A percentile compares a stretch with the other conserved stretches of the same genome.
These are phyloP conservation scores for Penicillium herquei DNA, from an alignment of 495 filamentous ascomycete species.

Conservation along the genomic window DNA sequence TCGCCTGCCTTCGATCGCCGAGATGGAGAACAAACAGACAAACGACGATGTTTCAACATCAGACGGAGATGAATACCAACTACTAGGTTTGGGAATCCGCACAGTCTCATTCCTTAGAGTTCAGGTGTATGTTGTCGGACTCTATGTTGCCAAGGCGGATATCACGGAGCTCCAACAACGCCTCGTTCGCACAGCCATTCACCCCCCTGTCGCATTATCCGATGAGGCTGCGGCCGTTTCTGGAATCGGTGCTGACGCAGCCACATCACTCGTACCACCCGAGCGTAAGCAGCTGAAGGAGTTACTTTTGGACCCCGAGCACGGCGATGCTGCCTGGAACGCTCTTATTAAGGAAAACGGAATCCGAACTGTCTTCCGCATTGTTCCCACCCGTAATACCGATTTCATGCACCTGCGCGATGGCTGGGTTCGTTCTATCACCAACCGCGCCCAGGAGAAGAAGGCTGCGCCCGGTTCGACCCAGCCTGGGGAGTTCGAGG, in stretches of 20 bases:
- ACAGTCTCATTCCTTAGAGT: slow-evolving; percentile 89
- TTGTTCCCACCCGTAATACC: slow-evolving; percentile 83
- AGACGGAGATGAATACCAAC: slow-evolving; percentile 68
- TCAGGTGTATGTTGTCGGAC: slow-evolving; percentile 89
- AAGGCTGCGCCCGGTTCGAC: slow-evolving; percentile 17
- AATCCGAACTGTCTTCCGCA: slow-evolving; percentile 68
- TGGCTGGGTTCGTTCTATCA: slow-evolving; percentile 83
- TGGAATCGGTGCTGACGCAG: slow-evolving; percentile 58
- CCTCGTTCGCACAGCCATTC: slow-evolving; percentile 47
- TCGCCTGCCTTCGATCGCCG: slow-evolving; percentile 49
- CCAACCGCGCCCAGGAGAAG: slow-evolving; percentile 57
- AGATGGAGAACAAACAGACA: slow-evolving; percentile 36
- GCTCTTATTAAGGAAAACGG: slow-evolving; percentile 61
- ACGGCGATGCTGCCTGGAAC: slow-evolving; percentile 70
- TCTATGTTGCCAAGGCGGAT: slow-evolving; percentile 81
- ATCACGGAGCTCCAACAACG: slow-evolving; percentile 58
- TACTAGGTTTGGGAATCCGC: slow-evolving; percentile 82
- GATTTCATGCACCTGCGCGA: slow-evolving; percentile 91
- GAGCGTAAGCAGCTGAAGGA: slow-evolving; percentile 72
- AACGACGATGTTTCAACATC: slow-evolving; percentile 32
- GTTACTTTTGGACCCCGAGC: slow-evolving; percentile 65
- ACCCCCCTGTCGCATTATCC: slow-evolving; percentile 22
- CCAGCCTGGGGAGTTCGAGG: slow-evolving; percentile 50
- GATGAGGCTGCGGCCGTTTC: slow-evolving; percentile 42
- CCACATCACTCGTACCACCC: slow-evolving; percentile 73